These are phyloP conservation scores for Fusarium mangiferae DNA, from an alignment of 2,329 filamentous ascomycete species.

Conservation along the genomic window DNA sequence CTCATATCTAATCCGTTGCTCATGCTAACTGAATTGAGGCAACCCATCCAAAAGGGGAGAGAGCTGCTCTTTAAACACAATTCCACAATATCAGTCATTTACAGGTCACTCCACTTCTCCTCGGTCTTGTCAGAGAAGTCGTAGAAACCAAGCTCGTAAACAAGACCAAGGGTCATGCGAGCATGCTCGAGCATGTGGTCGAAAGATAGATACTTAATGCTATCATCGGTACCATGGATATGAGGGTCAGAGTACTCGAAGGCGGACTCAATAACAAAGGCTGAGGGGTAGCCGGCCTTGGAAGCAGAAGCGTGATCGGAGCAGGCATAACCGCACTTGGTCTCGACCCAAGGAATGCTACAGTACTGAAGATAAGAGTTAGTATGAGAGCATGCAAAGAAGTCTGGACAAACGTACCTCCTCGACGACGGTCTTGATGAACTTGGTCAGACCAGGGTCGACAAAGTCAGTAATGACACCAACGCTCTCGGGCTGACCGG, in stretches of 20 bases:
- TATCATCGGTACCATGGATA: slow-evolving; percentile 77
- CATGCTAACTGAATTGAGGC: not conserved
- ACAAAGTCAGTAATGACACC: slow-evolving; percentile 95
- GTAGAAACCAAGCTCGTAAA: slow-evolving; percentile 84
- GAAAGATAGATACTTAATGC: slow-evolving; percentile 79
- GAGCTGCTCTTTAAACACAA: not conserved
- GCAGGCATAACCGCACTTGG: slow-evolving; percentile 89
- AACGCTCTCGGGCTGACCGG: slow-evolving; percentile 84
- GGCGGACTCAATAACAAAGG: slow-evolving; percentile 80
- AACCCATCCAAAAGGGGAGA: not conserved
- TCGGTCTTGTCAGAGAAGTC: slow-evolving; percentile 64
- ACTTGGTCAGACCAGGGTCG: slow-evolving; percentile 81
- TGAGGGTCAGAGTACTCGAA: slow-evolving; percentile 74
- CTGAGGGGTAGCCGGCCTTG: slow-evolving; percentile 78
- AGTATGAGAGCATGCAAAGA: not conserved
- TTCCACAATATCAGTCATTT: slow-evolving; percentile 15
- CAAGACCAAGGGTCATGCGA: slow-evolving; percentile 82
- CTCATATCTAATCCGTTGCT: slow-evolving; percentile 32
- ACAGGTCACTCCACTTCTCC: slow-evolving; percentile 51
- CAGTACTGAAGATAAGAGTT: slow-evolving; percentile 72
- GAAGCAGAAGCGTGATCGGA: slow-evolving; percentile 79
- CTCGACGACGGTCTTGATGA: slow-evolving; percentile 89
- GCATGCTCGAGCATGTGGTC: slow-evolving; percentile 94
- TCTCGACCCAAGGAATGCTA: slow-evolving; percentile 85
- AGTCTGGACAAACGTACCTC: slow-evolving; percentile 47